These are phyloP conservation scores for Citrullus mucosospermus DNA, from an alignment of 306 rosid species.

Conservation along the genomic window DNA sequence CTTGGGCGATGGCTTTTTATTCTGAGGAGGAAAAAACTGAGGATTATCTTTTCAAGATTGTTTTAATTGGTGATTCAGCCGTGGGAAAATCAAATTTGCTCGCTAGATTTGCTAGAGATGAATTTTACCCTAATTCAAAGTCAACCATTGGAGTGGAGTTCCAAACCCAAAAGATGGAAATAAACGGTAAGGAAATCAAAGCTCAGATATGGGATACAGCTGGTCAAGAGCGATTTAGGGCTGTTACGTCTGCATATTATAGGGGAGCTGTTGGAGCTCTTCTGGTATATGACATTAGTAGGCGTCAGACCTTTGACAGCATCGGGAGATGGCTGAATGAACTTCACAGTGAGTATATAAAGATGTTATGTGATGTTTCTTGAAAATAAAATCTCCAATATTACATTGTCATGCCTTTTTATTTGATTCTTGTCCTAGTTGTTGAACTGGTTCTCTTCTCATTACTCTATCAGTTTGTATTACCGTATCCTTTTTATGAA, in stretches of 20 bases:
- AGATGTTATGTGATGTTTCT: background rate
- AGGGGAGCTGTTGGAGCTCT: slow-evolving; percentile 94
- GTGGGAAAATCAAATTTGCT: slow-evolving; percentile 89
- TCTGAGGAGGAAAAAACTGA: slow-evolving; percentile 66
- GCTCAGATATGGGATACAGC: slow-evolving; percentile 97
- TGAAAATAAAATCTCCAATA: background rate
- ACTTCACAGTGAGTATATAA: slow-evolving; percentile 58
- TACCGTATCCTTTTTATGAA: background rate
- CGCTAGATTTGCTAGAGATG: slow-evolving; percentile 87
- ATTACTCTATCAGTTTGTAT: background rate
- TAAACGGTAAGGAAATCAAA: slow-evolving; percentile 76
- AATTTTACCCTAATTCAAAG: slow-evolving; percentile 81
- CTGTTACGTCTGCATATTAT: slow-evolving; percentile 85
- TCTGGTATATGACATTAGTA: slow-evolving; percentile 70
- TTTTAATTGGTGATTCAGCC: slow-evolving; percentile 82
- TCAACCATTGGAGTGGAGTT: slow-evolving; percentile 93
- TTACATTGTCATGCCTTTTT: background rate
- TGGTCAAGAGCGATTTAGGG: slow-evolving; percentile 89
- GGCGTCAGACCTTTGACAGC: slow-evolving; percentile 80
- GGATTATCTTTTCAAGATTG: slow-evolving; percentile 92
- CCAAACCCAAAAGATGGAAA: slow-evolving; percentile 74
- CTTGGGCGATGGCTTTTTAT: slow-evolving; percentile 4
- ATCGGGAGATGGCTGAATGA: slow-evolving; percentile 81
- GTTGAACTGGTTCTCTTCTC: background rate
- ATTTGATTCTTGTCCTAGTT: background rate